Base-by-base conservation (phyloP, 257 asterid species). In the Solanum sparsipilum region DNA sequence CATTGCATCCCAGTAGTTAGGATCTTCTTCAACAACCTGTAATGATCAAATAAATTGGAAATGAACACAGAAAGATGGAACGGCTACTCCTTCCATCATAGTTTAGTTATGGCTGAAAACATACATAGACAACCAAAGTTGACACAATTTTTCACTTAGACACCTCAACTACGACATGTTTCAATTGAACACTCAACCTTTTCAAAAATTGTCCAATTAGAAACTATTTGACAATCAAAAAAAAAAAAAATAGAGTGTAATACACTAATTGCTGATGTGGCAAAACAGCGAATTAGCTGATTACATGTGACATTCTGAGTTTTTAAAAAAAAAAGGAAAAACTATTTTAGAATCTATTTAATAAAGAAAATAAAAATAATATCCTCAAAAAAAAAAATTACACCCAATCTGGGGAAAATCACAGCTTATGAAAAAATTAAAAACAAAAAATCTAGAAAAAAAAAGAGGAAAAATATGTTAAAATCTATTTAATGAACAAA, bases 1-100 rank as follows among this genome's bases (percentile, higher is more conserved):
- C 58, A 97, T 87, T 76, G 93, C 95, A 90, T 94, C 96, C 99
- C 99, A 97, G 90, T 97, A 97, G 90, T 91, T 93, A 16, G 96
- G 94, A 89, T 95, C 93, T 91, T 96, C 95, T 92, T 97, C 99
- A 91, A 97, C 95, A 83, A 94, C 92, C 99, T 97, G 93, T 76
- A 52, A 79, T 81, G 87, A 87, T 60, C 68, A 48, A 87, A 48
- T 76, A 70, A 48, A 81, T 48, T 48, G 70, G 85, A 81, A 81
- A 81, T 81, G 44, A 81, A 12, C 70, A 29, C 39, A 46, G 39
- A 81, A 81, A 81, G 85, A 81, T 48, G 85, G 21, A 29, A 29
- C 6, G 6, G 68, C 41, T 29, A 48, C 70, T 16, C 41, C 41
- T 81, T 10, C 85, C 70, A 6, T 48, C 68, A 46, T 29, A 29